phyloP scores from a whole-genome alignment of 345 rosid genomes.

The Arabidopsis suecica region DNA sequence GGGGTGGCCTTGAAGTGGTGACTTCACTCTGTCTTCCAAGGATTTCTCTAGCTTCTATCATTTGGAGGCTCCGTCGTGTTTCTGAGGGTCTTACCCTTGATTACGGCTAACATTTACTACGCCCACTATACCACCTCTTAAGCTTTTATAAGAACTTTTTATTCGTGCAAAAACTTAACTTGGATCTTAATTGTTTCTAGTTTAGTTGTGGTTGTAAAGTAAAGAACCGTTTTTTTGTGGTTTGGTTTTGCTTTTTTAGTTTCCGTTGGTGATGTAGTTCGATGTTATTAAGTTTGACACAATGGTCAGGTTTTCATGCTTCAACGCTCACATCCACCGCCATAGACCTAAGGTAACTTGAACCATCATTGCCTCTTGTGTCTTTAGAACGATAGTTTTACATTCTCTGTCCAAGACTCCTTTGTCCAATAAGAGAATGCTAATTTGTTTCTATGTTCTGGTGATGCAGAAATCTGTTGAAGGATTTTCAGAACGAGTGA shows the following conservation, averaged over 20 bases:
- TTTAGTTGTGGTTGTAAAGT: slow-evolving; percentile 39
- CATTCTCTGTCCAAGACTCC: slow-evolving; percentile 28
- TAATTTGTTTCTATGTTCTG: slow-evolving; percentile 45
- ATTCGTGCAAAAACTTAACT: slow-evolving; percentile 24
- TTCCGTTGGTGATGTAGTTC: slow-evolving; percentile 40
- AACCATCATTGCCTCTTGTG: slow-evolving; percentile 28
- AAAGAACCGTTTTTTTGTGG: slow-evolving; percentile 23
- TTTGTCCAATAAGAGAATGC: slow-evolving; percentile 48
- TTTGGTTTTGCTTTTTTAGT: slow-evolving; percentile 26
- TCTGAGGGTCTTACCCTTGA: slow-evolving; percentile 88
- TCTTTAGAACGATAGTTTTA: slow-evolving; percentile 25
- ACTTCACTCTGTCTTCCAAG: slow-evolving; percentile 64
- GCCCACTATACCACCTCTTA: slow-evolving; percentile 25
- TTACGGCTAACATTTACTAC: slow-evolving; percentile 77
- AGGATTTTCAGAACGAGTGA: slow-evolving; percentile 51
- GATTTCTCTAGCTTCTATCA: slow-evolving; percentile 77
- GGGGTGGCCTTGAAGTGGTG: slow-evolving; percentile 67
- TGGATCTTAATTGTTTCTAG: slow-evolving; percentile 36
- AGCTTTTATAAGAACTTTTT: slow-evolving; percentile 41
- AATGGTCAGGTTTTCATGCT: slow-evolving; percentile 97
- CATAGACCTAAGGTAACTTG: slow-evolving; percentile 71
- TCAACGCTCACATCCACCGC: slow-evolving; percentile 57
- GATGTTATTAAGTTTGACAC: slow-evolving; percentile 33
- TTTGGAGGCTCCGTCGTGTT: slow-evolving; percentile 93
- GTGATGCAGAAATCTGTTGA: slow-evolving; percentile 53